A percentile compares a stretch with the other conserved stretches of the same genome.
These are phyloP conservation scores for Garcia nutans DNA, from an alignment of 345 rosid genomes.

Conservation along the genomic window DNA sequence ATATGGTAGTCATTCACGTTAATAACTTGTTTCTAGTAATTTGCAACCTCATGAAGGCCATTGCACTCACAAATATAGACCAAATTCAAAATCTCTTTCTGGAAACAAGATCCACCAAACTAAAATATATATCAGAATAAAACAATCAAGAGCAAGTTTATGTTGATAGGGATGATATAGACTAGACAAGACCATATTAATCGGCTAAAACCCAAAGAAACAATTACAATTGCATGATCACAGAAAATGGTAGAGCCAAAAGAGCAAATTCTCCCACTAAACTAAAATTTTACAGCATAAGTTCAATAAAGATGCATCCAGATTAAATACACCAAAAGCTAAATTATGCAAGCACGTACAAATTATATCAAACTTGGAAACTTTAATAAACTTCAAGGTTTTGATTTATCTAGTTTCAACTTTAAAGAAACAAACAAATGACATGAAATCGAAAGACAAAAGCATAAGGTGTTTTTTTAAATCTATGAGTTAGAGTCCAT, in stretches of 20 bases:
- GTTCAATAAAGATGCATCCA: neutral
- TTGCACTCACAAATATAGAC: too few relatives aligned
- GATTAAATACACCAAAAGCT: too few relatives aligned
- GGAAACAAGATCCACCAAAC: too few relatives aligned
- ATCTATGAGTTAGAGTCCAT: conserved; percentile 8
- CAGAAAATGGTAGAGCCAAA: neutral
- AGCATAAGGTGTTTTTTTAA: neutral
- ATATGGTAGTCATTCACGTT: too few relatives aligned
- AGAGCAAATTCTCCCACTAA: neutral
- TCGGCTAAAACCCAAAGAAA: neutral
- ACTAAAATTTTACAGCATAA: neutral
- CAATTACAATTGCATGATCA: neutral
- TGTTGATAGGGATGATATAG: neutral
- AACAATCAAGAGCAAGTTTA: neutral
- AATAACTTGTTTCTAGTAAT: too few relatives aligned
- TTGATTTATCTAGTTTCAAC: neutral
- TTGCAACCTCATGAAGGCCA: too few relatives aligned
- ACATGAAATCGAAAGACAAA: neutral
- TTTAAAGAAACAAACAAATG: neutral
- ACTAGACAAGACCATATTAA: neutral
- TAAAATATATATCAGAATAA: neutral
- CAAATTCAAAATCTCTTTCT: too few relatives aligned
- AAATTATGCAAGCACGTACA: too few relatives aligned
- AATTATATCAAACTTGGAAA: neutral
- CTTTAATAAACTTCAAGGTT: neutral